Evolutionary conservation across 345 rosid species (phyloP).

Genomic region (Pseudoturritis turrita): DNA sequence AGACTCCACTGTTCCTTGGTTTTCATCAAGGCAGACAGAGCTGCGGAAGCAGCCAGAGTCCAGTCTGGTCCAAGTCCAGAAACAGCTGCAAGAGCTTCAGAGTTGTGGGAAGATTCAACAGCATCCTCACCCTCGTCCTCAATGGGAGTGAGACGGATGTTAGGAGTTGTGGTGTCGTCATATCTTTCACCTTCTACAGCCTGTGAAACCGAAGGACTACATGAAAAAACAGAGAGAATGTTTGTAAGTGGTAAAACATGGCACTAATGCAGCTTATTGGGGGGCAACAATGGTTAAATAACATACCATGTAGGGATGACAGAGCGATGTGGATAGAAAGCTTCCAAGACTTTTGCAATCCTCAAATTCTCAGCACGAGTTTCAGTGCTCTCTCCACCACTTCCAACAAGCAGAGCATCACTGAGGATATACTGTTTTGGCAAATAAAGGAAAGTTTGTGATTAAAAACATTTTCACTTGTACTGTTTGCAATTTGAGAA

Average conservation of each 20-base stretch:
- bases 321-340: conserved; percentile 41
- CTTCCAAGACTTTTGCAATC: conserved; percentile 47
- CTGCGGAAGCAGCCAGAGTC: conserved; percentile 35
- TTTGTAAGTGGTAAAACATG: neutral
- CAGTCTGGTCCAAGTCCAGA: conserved; percentile 26
- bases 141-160: conserved; percentile 40
- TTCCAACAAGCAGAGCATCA: conserved; percentile 34
- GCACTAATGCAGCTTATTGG: neutral
- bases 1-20: conserved; percentile 27
- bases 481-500: neutral
- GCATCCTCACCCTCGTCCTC: conserved; percentile 36
- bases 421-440: conserved; percentile 36
- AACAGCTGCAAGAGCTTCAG: neutral
- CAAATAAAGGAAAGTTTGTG: too few relatives aligned
- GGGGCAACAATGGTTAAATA: neutral
- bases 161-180: conserved; percentile 44
- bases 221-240: neutral
- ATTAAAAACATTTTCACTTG: neutral
- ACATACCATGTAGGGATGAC: conserved; percentile 43
- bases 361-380: conserved; percentile 35
- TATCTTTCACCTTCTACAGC: conserved; percentile 24
- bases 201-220: conserved; percentile 48
- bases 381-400: conserved; percentile 58
- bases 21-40: conserved; percentile 30
- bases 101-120: conserved; percentile 3